A percentile compares a stretch with the other conserved stretches of the same genome.
These are phyloP conservation scores for Thelonectria rubi DNA, from an alignment of 2,329 filamentous ascomycete genomes.

Conservation along the genomic window DNA sequence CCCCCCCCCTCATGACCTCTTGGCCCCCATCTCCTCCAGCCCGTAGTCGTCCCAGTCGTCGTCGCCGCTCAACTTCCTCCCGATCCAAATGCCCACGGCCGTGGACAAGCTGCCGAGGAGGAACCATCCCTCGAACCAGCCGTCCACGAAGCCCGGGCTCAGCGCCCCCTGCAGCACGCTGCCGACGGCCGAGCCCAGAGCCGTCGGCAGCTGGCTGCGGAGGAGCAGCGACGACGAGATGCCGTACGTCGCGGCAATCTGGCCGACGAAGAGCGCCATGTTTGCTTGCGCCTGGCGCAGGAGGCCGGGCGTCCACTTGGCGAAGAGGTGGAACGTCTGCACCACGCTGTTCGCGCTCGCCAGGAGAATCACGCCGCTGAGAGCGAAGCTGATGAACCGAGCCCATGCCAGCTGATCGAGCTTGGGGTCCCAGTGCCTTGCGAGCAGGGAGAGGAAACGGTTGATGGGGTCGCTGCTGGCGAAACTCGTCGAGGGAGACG, in stretches of 20 bases:
- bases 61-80: conserved; percentile 66
- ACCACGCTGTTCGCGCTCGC: conserved; percentile 83
- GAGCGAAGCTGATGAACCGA: conserved; percentile 83
- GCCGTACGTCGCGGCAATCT: conserved; percentile 86
- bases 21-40: conserved; percentile 76
- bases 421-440: conserved; percentile 83
- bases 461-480: conserved; percentile 83
- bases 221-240: conserved; percentile 82
- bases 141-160: conserved; percentile 66
- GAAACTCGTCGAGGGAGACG: conserved; percentile 58
- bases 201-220: conserved; percentile 78
- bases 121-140: conserved; percentile 92
- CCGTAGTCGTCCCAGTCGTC: conserved; percentile 70
- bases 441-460: conserved; percentile 80
- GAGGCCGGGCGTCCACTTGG: conserved; percentile 76
- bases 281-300: conserved; percentile 79
- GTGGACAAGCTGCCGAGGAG: conserved; percentile 73
- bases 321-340: conserved; percentile 86
- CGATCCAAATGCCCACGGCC: conserved; percentile 76
- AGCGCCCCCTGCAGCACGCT: conserved; percentile 81
- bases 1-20: conserved; percentile 62
- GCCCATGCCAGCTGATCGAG: conserved; percentile 86
- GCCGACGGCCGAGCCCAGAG: conserved; percentile 79
- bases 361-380: conserved; percentile 84
- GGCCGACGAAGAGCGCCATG: conserved; percentile 79